Evolutionary conservation across 148 eudicot species (phyloP), one percentile per base, ranked within the genome.

Genomic region (Rhododendron vialii): DNA sequence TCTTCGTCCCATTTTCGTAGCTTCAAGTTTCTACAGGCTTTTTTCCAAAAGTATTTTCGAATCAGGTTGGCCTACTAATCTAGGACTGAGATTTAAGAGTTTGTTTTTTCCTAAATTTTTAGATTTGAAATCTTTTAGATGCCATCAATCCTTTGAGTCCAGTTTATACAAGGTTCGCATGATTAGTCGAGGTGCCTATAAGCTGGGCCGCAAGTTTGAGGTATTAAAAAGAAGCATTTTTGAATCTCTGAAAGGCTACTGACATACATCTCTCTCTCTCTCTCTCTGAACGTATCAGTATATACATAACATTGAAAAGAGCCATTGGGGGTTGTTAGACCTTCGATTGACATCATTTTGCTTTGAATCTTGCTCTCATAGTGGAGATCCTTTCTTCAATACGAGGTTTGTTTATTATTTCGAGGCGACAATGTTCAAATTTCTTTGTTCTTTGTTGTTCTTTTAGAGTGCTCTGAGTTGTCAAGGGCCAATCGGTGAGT

Each of bases 21-120:
- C 59, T 47, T 80, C 82, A 80, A 30, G 57, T 26, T 80, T 80
- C 18, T 71, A 28, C 82, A 79, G 82, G 82, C 82, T 78, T 78
- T 78, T 45, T 78, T 15, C 61, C 3, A 14, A 78, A 78, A 45
- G 51, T 30, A 47, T 50, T 78, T 78, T 78, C 61, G 59, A 48
- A 45, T 78, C 81, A 55, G 55, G 15, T 51, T 51, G 15, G 55
- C 55, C 55, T 13, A 51, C 3, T 0, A 50, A 2, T 50, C 11
- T 1, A 38, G 43, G 11, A 48, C 17, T 3, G 55, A 51, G 55
- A 51, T 51, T 51, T 51, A 12, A 51, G 13, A 55, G 59, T 55
- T 55, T 55, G 0, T 1, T 14, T 1, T 7, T 0, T 15, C 2
- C 12, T 9, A 12, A 47, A 12, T 7, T 9, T 0, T 47, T 0